Conservation (phyloP, 768 basidiomycete species). For the Termitomyces eurrhizus region DNA sequence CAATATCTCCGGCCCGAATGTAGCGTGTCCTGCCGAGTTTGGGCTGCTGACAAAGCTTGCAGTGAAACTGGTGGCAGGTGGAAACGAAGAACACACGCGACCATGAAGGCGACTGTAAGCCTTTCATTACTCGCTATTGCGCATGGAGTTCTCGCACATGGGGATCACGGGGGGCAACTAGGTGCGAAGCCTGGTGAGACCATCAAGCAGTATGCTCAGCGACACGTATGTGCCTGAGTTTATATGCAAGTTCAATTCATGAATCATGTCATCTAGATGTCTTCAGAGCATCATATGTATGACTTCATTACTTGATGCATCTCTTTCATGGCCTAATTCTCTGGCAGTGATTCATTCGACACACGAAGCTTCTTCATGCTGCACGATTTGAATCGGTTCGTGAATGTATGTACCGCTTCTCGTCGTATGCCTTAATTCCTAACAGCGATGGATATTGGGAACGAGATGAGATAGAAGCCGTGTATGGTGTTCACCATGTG, state of each 20-base stretch:
- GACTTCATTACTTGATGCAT: conserved; percentile 12
- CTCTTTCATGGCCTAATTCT: conserved; percentile 6
- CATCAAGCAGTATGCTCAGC: conserved; percentile 79
- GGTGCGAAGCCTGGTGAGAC: conserved; percentile 43
- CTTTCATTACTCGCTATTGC: conserved; percentile 37
- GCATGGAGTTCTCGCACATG: conserved; percentile 42
- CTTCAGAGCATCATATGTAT: conserved; percentile 84
- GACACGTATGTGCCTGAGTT: conserved; percentile 68
- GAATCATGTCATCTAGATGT: conserved; percentile 56
- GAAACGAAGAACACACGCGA: conserved; percentile 8
- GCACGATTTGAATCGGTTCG: conserved; percentile 86
- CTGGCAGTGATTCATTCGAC: conserved; percentile 73
- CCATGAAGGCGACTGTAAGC: conserved; percentile 47
- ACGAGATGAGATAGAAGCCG: conserved; percentile 85
- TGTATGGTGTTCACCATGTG: conserved; percentile 94
- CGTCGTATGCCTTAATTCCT: background rate
- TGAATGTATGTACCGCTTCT: background rate
- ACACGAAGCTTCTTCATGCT: conserved; percentile 89
- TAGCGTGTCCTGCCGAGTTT: background rate
- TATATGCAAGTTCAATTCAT: conserved; percentile 12
- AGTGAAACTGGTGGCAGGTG: background rate
- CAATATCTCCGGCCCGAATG: no score
- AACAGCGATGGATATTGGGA: conserved; percentile 81
- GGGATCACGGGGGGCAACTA: conserved; percentile 53
- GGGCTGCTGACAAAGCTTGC: conserved; percentile 12